Base-by-base conservation (phyloP, 2,329 filamentous ascomycete species). In the Phialocephala subalpina region DNA sequence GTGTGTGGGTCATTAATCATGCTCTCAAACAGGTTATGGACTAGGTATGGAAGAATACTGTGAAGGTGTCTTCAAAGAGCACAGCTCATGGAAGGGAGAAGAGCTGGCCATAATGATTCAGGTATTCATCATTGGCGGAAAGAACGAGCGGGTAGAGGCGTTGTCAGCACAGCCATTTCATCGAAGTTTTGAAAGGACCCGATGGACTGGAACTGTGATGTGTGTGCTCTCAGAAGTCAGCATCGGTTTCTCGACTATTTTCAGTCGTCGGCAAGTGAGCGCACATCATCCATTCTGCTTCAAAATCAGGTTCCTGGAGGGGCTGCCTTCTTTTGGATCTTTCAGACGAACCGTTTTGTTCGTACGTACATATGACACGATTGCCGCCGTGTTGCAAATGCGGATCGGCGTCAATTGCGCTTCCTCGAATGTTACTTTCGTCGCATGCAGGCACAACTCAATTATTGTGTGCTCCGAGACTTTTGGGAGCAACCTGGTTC, bases 381-480 rank as follows among this genome's bases (percentile, higher is more conserved):
- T 60, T 60, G 58, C 42, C 58, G 58, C 58, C 58, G 45, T 38
- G 29, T 57, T 60, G 42, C 22, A 38, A 52, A 27, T 35, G 42
- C 42, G 29, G 25, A 42, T 52, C 38, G 29, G 58, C 58, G 58
- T 38, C 58, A 60, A 27, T 60, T 60, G 58, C 58, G 58, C 58
- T 60, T 60, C 58, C 52, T 45, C 33, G 18, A 7, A 33, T 33
- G 8, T 22, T 7, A 25, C 49, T 16, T 25, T 27, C 33, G 22
- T 36, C 55, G 55, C 29, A 35, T 57, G 29, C 29, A 57, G 29
- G 55, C 35, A 57, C 55, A 3, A 33, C 20, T 5, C 55, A 36
- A 29, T 22, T 38, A 22, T 49, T 22, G 12, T 16, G 49, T 27
- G 49, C 49, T 33, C 49, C 49, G 49, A 53, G 49, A 53, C 49